These are phyloP conservation scores for Fusarium sororula DNA, from an alignment of 2,329 filamentous ascomycete species.

Conservation along the genomic window DNA sequence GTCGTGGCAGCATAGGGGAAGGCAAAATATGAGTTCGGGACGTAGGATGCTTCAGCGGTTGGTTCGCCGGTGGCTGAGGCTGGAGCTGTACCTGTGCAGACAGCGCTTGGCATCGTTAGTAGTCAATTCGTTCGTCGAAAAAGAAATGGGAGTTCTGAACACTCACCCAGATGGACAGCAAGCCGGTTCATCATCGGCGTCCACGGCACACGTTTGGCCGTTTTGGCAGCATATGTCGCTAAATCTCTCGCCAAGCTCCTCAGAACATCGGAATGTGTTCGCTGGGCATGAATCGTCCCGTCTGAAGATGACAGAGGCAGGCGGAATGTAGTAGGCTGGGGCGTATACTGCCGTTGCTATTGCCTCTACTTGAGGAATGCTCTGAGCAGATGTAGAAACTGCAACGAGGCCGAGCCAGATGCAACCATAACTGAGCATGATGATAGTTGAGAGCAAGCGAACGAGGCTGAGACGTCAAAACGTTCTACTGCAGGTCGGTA, in stretches of 20 bases:
- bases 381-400: slow-evolving; percentile 29
- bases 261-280: slow-evolving; percentile 61
- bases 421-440: slow-evolving; percentile 34
- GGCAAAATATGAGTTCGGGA: slow-evolving; percentile 66
- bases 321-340: slow-evolving; percentile 32
- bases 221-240: slow-evolving; percentile 60
- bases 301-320: slow-evolving; percentile 35
- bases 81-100: slow-evolving; percentile 66
- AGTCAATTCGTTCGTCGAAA: background rate
- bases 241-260: slow-evolving; percentile 57
- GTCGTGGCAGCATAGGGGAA: slow-evolving; percentile 67
- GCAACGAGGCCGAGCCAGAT: slow-evolving; percentile 37
- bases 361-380: slow-evolving; percentile 28
- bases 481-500: slow-evolving; percentile 24
- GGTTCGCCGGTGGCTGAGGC: slow-evolving; percentile 48
- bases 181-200: slow-evolving; percentile 58
- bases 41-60: slow-evolving; percentile 57
- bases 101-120: slow-evolving; percentile 51
- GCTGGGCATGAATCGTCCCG: slow-evolving; percentile 54
- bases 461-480: slow-evolving; percentile 7
- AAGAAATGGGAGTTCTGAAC: background rate
- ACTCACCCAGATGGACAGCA: slow-evolving; percentile 64
- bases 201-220: slow-evolving; percentile 61
- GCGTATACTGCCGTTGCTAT: slow-evolving; percentile 23
- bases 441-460: slow-evolving; percentile 5